phyloP scores from a whole-genome alignment of 2,329 filamentous ascomycete species.

The Monilinia polystroma region DNA sequence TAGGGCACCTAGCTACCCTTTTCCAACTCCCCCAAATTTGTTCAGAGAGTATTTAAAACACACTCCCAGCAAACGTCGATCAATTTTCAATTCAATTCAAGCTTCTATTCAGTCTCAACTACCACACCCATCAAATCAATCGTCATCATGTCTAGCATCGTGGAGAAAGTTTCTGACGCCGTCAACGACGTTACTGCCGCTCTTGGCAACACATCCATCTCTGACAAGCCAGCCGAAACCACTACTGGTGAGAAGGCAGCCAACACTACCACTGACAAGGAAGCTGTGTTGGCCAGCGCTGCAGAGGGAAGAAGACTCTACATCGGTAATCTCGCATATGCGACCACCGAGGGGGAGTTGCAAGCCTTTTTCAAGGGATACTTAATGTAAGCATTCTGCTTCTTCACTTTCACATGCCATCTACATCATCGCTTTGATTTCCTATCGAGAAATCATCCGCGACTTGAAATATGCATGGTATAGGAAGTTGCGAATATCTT shows the following conservation, averaged over 20 bases:
- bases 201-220: slow-evolving; percentile 65
- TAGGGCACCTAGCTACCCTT: slow-evolving; percentile 93
- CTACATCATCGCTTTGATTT: not conserved
- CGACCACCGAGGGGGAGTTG: slow-evolving; percentile 99
- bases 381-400: slow-evolving; percentile 77
- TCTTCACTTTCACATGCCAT: not conserved
- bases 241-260: slow-evolving; percentile 41
- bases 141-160: slow-evolving; percentile 78
- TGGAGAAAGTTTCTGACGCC: slow-evolving; percentile 66
- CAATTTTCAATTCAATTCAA: slow-evolving; percentile 47
- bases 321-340: slow-evolving; percentile 99
- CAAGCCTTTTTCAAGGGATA: slow-evolving; percentile 99
- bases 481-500: not conserved
- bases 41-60: slow-evolving; percentile 60
- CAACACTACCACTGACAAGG: slow-evolving; percentile 60
- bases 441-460: slow-evolving; percentile 22
- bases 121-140: slow-evolving; percentile 37
- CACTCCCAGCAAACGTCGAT: slow-evolving; percentile 45
- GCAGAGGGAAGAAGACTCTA: slow-evolving; percentile 99
- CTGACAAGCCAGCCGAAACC: slow-evolving; percentile 51
- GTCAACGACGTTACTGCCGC: slow-evolving; percentile 73
- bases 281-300: slow-evolving; percentile 93
- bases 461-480: not conserved
- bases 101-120: slow-evolving; percentile 51
- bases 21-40: slow-evolving; percentile 62